A percentile compares a stretch with the other conserved stretches of the same genome.
These are phyloP conservation scores for Aspergillus wentii DNA, from an alignment of 495 filamentous ascomycete species.

Conservation along the genomic window DNA sequence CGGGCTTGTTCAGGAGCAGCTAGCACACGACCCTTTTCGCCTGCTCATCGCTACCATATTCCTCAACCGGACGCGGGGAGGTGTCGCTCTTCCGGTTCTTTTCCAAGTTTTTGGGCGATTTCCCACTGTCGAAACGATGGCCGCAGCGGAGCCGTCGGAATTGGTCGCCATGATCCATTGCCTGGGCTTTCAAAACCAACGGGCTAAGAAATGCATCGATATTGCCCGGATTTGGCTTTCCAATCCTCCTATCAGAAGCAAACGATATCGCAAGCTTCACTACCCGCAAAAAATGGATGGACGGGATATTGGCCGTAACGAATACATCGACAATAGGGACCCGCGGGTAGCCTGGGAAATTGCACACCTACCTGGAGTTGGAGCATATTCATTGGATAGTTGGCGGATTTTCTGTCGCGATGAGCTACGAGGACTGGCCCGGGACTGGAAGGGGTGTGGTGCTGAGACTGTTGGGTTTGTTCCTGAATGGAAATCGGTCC, in stretches of 20 bases:
- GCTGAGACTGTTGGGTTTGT: slow-evolving; percentile 23
- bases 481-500: slow-evolving; percentile 82
- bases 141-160: slow-evolving; percentile 50
- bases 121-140: slow-evolving; percentile 62
- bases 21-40: slow-evolving; percentile 64
- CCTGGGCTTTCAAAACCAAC: slow-evolving; percentile 68
- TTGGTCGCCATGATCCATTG: slow-evolving; percentile 60
- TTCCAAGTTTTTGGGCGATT: slow-evolving; percentile 61
- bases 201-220: slow-evolving; percentile 56
- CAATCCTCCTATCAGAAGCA: slow-evolving; percentile 54
- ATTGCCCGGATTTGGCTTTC: slow-evolving; percentile 68
- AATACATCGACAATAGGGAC: slow-evolving; percentile 42
- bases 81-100: slow-evolving; percentile 72
- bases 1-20: slow-evolving; percentile 79
- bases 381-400: slow-evolving; percentile 82
- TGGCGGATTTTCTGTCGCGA: slow-evolving; percentile 96
- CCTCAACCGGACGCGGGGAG: slow-evolving; percentile 73
- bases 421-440: slow-evolving; percentile 56
- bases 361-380: slow-evolving; percentile 76
- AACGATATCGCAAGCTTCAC: slow-evolving; percentile 59
- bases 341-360: slow-evolving; percentile 70
- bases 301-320: slow-evolving; percentile 44
- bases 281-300: slow-evolving; percentile 60
- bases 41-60: slow-evolving; percentile 76
- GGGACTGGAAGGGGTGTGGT: slow-evolving; percentile 53